Conservation (phyloP, 371 early-diverging fungal species). For the Circinella umbellata region DNA sequence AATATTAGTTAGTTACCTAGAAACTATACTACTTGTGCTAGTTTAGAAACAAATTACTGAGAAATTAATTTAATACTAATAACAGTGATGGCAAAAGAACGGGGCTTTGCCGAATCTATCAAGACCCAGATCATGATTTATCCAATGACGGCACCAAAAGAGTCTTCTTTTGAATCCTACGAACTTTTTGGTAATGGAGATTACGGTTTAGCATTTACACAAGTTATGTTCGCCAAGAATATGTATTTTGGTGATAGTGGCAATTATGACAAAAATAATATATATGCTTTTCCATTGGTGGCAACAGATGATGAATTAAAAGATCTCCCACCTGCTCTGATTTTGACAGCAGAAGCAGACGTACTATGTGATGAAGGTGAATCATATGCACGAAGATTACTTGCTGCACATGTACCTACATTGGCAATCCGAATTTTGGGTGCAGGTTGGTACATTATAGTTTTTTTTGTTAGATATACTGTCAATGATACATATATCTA, state of each 20-base stretch:
- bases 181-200: conserved; percentile 14
- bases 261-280: conserved; percentile 7
- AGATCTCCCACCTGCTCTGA: conserved; percentile 23
- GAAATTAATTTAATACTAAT: not conserved
- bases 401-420: conserved; percentile 22
- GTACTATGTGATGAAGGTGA: conserved; percentile 28
- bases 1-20: not conserved
- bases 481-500: too few relatives aligned
- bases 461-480: too few relatives aligned
- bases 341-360: conserved; percentile 30
- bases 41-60: too few relatives aligned
- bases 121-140: conserved; percentile 25
- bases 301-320: conserved; percentile 22
- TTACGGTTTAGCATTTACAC: conserved; percentile 1
- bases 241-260: not conserved
- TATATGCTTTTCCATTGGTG: conserved; percentile 7
- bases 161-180: too few relatives aligned
- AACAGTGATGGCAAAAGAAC: conserved; percentile 19
- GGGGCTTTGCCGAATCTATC: conserved; percentile 14
- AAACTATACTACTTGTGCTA: too few relatives aligned
- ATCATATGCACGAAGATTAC: conserved; percentile 20
- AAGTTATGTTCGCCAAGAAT: not conserved
- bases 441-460: conserved; percentile 10
- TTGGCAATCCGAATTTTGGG: conserved; percentile 20
- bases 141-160: conserved; percentile 7